Conservation (phyloP, 2,329 filamentous ascomycete genomes). For the Verticillium klebahnii region DNA sequence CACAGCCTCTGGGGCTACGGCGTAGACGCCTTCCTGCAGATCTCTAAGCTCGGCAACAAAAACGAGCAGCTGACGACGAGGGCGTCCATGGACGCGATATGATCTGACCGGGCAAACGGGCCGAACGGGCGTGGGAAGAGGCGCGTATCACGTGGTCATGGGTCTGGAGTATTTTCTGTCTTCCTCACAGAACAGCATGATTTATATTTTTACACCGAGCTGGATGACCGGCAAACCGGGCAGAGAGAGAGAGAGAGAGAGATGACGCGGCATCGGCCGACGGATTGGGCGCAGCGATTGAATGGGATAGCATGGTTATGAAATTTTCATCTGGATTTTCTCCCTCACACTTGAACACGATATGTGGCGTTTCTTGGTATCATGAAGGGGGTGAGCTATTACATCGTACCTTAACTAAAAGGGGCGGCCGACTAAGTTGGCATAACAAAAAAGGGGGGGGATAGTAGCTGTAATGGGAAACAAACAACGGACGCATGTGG, state of each 20-base stretch:
- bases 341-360: neutral
- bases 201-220: neutral
- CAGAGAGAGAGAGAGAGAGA: neutral
- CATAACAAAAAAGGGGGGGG: neutral
- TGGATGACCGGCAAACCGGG: neutral
- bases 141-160: neutral
- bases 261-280: neutral
- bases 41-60: conserved; percentile 95
- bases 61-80: conserved; percentile 86
- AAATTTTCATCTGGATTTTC: neutral
- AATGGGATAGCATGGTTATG: neutral
- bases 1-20: conserved; percentile 95
- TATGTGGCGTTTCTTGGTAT: conserved; percentile 31
- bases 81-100: conserved; percentile 74
- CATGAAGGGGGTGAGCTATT: conserved; percentile 39
- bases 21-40: conserved; percentile 92
- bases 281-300: neutral
- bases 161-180: conserved; percentile 1
- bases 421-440: neutral
- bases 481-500: conserved; percentile 10
- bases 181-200: neutral
- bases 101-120: conserved; percentile 11
- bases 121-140: neutral
- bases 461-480: conserved; percentile 8
- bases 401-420: conserved; percentile 27